phyloP scores from a whole-genome alignment of 495 filamentous ascomycete species.

The Tetracladium setigerum region DNA sequence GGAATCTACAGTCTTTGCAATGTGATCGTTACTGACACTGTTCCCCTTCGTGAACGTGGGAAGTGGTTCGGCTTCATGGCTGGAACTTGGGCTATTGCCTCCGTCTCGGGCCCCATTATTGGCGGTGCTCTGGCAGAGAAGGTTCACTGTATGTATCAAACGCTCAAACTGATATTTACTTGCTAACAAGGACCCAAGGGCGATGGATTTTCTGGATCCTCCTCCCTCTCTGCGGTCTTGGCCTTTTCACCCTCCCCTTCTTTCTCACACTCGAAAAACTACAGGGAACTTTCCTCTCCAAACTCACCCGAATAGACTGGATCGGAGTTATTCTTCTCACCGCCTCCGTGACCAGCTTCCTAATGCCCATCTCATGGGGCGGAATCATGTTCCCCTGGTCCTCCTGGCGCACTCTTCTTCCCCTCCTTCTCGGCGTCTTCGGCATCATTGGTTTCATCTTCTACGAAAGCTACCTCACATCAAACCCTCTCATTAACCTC shows the following conservation, averaged over 20 bases:
- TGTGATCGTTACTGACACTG: constrained; percentile 56
- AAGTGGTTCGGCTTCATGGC: constrained; percentile 25
- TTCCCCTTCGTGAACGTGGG: constrained; percentile 40
- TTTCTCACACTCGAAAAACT: constrained; percentile 28
- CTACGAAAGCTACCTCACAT: constrained; percentile 40
- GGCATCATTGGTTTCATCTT: constrained; percentile 33
- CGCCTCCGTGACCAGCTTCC: constrained; percentile 32
- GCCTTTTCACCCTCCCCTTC: constrained; percentile 28
- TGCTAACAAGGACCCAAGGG: neutral
- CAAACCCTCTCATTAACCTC: constrained; percentile 35
- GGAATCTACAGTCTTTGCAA: constrained; percentile 55
- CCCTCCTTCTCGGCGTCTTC: constrained; percentile 42
- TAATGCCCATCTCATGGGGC: constrained; percentile 47
- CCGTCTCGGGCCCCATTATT: constrained; percentile 57
- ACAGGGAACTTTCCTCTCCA: constrained; percentile 23
- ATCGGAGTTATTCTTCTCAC: constrained; percentile 49
- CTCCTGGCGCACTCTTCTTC: constrained; percentile 47
- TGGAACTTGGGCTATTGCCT: constrained; percentile 55
- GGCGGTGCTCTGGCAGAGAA: constrained; percentile 62
- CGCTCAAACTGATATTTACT: neutral
- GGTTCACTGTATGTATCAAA: constrained; percentile 18
- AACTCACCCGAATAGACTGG: constrained; percentile 51
- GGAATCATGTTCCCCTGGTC: constrained; percentile 46
- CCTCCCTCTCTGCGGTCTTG: constrained; percentile 32
- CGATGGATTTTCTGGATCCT: constrained; percentile 27